A percentile compares a stretch with the other conserved stretches of the same genome.
Conservation (phyloP, 805 yeast species). For the Kregervanrija fluxuum region DNA sequence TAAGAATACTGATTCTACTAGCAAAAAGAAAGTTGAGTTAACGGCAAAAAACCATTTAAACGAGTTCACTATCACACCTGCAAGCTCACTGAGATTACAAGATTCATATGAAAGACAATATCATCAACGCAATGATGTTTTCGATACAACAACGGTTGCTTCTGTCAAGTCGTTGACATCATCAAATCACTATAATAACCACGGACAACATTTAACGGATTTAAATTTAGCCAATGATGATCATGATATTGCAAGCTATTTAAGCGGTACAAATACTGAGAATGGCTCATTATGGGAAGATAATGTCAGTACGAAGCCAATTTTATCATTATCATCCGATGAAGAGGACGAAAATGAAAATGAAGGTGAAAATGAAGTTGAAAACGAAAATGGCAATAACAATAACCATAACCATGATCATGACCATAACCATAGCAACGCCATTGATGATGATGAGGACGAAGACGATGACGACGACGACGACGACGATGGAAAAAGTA, state of each 20-base stretch:
- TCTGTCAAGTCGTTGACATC: constrained; percentile 1
- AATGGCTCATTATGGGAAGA: constrained; percentile 7
- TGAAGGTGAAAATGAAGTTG: not conserved
- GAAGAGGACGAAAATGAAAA: constrained; percentile 4
- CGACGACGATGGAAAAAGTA: constrained; percentile 2
- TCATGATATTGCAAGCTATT: not conserved
- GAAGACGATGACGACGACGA: not conserved
- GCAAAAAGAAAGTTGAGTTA: too few species aligned
- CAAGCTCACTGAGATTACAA: constrained; percentile 1
- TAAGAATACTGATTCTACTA: too few species aligned
- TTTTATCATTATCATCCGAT: constrained; percentile 31
- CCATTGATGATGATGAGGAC: not conserved
- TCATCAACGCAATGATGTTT: not conserved
- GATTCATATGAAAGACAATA: constrained; percentile 3
- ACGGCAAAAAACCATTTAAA: too few species aligned
- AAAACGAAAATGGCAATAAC: not conserved
- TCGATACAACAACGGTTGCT: constrained; percentile 1
- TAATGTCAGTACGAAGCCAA: constrained; percentile 38
- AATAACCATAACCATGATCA: not conserved
- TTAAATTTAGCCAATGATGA: too few species aligned
- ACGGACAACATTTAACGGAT: not conserved
- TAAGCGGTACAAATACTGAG: constrained; percentile 2
- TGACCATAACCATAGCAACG: not conserved
- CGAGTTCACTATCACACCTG: not conserved
- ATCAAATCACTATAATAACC: not conserved